phyloP scores from a whole-genome alignment of 495 filamentous ascomycete species.

The Clavariopsis aquatica region DNA sequence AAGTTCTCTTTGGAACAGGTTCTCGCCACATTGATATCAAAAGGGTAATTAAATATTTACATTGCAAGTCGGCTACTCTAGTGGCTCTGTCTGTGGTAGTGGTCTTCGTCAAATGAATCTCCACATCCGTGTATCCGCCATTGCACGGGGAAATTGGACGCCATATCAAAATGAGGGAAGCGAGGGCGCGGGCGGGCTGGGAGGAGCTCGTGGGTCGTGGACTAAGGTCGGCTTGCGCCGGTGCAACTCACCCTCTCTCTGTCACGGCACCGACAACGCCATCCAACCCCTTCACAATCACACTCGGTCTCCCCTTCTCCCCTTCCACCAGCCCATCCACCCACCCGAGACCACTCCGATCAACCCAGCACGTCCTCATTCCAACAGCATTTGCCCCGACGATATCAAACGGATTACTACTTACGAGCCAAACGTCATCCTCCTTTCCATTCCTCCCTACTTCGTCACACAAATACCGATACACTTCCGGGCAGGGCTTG shows the following conservation, averaged over 20 bases:
- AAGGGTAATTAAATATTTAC: too few relatives aligned
- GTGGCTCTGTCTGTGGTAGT: too few relatives aligned
- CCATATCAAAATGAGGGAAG: too few relatives aligned
- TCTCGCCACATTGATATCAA: too few relatives aligned
- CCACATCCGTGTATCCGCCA: too few relatives aligned
- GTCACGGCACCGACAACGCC: slow-evolving; percentile 43
- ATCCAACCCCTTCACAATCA: slow-evolving; percentile 53
- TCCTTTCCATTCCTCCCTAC: slow-evolving; percentile 52
- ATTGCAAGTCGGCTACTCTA: too few relatives aligned
- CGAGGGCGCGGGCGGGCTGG: too few relatives aligned
- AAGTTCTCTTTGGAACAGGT: too few relatives aligned
- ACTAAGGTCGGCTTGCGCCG: too few relatives aligned
- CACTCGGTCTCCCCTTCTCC: slow-evolving; percentile 47
- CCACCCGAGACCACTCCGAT: slow-evolving; percentile 59
- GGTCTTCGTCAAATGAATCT: too few relatives aligned
- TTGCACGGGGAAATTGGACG: too few relatives aligned
- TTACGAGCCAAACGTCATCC: slow-evolving; percentile 69
- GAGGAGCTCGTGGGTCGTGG: too few relatives aligned
- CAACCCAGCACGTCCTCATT: slow-evolving; percentile 70
- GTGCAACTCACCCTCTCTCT: neutral
- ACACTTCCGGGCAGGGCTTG: slow-evolving; percentile 70
- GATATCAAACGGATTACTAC: slow-evolving; percentile 81
- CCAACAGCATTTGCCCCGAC: slow-evolving; percentile 57
- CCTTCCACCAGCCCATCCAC: slow-evolving; percentile 52
- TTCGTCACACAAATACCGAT: slow-evolving; percentile 54